These are phyloP conservation scores for Zhuliangozyma parablackwelliae DNA, from an alignment of 1,139 yeast species.

Conservation along the genomic window DNA sequence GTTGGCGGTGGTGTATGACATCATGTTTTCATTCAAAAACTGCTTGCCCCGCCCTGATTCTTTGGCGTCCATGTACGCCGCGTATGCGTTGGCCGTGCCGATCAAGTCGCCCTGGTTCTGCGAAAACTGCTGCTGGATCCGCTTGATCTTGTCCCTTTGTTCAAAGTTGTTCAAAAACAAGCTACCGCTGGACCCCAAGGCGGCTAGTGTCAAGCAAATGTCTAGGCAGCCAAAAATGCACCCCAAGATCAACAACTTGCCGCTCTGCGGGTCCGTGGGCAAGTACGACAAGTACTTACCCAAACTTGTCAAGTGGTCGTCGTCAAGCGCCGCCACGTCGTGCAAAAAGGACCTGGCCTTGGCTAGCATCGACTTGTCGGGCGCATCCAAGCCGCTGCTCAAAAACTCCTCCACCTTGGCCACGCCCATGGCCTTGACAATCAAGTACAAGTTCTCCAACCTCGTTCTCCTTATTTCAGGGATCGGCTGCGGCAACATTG, in stretches of 20 bases:
- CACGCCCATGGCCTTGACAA: constrained; percentile 87
- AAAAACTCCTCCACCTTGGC: constrained; percentile 65
- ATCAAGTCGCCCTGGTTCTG: constrained; percentile 63
- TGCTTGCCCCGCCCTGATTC: constrained; percentile 27
- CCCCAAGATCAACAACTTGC: constrained; percentile 74
- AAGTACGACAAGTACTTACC: constrained; percentile 79
- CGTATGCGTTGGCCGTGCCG: constrained; percentile 56
- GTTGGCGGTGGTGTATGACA: constrained; percentile 62
- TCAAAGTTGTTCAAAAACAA: constrained; percentile 68
- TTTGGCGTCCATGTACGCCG: constrained; percentile 42
- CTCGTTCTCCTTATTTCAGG: constrained; percentile 88
- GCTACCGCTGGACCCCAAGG: constrained; percentile 66
- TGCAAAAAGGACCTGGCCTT: constrained; percentile 60
- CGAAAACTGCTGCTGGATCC: constrained; percentile 37
- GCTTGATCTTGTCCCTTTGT: constrained; percentile 58
- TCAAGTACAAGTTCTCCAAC: constrained; percentile 73
- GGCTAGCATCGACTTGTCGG: constrained; percentile 52
- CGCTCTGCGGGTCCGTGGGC: constrained; percentile 84
- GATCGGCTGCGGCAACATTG: constrained; percentile 68
- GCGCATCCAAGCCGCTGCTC: constrained; percentile 77
- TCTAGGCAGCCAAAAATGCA: constrained; percentile 84
- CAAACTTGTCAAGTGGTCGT: constrained; percentile 61
- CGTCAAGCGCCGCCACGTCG: constrained; percentile 67
- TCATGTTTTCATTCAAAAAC: constrained; percentile 57
- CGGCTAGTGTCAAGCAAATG: constrained; percentile 67